Evolutionary conservation across 441 rosid species (phyloP), one percentile per base, ranked within the genome.

Genomic region (Raphanus hybrid): DNA sequence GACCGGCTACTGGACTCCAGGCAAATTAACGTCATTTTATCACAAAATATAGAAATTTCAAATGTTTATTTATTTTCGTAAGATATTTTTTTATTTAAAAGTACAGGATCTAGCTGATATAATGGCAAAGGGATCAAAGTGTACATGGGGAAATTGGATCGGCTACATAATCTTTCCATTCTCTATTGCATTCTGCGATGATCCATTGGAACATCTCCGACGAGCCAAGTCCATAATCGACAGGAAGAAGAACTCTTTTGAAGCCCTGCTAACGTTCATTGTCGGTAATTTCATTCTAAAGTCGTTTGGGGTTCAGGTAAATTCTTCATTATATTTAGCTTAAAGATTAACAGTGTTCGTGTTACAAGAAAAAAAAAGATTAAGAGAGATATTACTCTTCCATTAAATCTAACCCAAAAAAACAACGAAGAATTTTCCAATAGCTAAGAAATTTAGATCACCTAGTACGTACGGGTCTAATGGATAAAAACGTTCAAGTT

Each of bases 91-190:
- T 14, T 63, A 8, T 29, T 18, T 62, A 32, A 61, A 32, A 62
- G 11, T 32, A 62, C 6, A 64, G 52, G 87, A 73, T 57, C 72
- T 91, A 80, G 88, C 89, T 35, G 88, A 88, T 52, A 82, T 86
- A 87, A 89, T 92, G 93, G 73, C 48, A 0, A 82, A 85, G 45
- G 78, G 81, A 57, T 79, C 87, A 3, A 87, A 81, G 15, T 84
- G 61, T 32, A 73, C 79, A 43, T 91, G 98, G 96, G 96, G 96
- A 0, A 92, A 91, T 45, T 54, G 82, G 82, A 86, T 91, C n/a
- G 96, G 89, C 16, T 90, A 85, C 70, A 70, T 90, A 8, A 55
- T 87, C 66, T 66, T 91, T 26, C 98, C 96, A 26, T 82, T 91
- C 64, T 80, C 60, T 20, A 81, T 88, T 34, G 77, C 78, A 4